phyloP scores from a whole-genome alignment of 495 filamentous ascomycete species.

The Xylaria bambusicola region DNA sequence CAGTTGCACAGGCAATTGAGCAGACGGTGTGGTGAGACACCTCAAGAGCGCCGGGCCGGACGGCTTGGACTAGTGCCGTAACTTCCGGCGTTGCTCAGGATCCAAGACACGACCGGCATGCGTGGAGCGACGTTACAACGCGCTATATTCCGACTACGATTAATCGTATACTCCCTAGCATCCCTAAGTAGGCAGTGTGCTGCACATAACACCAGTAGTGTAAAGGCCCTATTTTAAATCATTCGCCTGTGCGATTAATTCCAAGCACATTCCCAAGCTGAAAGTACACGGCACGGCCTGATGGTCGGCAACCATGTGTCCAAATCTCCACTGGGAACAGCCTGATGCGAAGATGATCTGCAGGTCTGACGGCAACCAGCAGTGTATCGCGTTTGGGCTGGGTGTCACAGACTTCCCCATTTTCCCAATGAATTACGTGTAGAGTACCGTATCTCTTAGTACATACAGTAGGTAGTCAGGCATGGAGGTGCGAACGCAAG shows the following conservation, averaged over 20 bases:
- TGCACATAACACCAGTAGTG: too few relatives aligned
- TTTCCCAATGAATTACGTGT: too few relatives aligned
- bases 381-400: conserved; percentile 10
- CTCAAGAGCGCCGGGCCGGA: conserved; percentile 2
- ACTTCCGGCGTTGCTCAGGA: conserved; percentile 7
- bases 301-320: conserved; percentile 16
- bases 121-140: neutral
- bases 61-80: conserved; percentile 2
- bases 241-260: neutral
- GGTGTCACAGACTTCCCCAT: conserved; percentile 5
- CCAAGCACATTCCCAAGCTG: neutral
- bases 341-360: conserved; percentile 15
- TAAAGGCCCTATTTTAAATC: neutral
- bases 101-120: neutral
- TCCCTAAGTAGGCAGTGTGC: too few relatives aligned
- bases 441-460: too few relatives aligned
- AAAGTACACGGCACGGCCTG: conserved; percentile 1
- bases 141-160: too few relatives aligned
- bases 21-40: neutral
- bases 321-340: conserved; percentile 7
- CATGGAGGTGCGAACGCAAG: too few relatives aligned
- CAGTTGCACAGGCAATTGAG: neutral
- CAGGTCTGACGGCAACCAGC: conserved; percentile 16
- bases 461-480: too few relatives aligned
- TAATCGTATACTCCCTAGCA: too few relatives aligned